Conservation (phyloP, 257 asterid species). For the Hygrophila difformis region DNA sequence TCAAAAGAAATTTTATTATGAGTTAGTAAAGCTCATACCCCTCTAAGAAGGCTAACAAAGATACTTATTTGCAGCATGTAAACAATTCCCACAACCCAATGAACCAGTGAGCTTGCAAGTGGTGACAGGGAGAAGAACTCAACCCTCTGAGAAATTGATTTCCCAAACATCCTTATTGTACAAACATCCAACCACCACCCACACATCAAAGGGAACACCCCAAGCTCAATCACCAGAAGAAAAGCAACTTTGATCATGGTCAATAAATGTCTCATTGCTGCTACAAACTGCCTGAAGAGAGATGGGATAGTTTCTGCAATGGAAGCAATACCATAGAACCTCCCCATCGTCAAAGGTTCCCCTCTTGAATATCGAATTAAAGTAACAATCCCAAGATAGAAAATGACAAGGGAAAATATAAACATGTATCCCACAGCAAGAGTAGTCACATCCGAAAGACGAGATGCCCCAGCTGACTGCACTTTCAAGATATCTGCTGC, state of each 20-base stretch:
- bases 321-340: slow-evolving; percentile 92
- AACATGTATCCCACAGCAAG: slow-evolving; percentile 95
- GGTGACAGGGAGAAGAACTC: slow-evolving; percentile 96
- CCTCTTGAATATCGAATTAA: slow-evolving; percentile 86
- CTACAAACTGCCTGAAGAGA: slow-evolving; percentile 81
- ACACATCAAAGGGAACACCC: slow-evolving; percentile 96
- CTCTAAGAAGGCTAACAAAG: slow-evolving; percentile 99
- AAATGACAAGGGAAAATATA: slow-evolving; percentile 64
- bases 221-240: slow-evolving; percentile 95
- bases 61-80: slow-evolving; percentile 98
- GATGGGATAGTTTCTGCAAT: slow-evolving; percentile 91
- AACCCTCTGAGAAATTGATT: slow-evolving; percentile 81
- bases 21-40: slow-evolving; percentile 41
- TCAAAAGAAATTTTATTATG: not conserved
- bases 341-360: slow-evolving; percentile 88
- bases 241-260: slow-evolving; percentile 98
- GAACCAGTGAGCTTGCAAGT: slow-evolving; percentile 92
- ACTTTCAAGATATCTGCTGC: slow-evolving; percentile 57
- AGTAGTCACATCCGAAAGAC: slow-evolving; percentile 90
- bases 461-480: slow-evolving; percentile 55
- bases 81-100: slow-evolving; percentile 96
- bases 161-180: slow-evolving; percentile 92
- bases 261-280: slow-evolving; percentile 95
- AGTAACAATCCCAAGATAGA: slow-evolving; percentile 75
- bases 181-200: slow-evolving; percentile 99